Conservation (phyloP, 495 filamentous ascomycete genomes). For the Penicillium argentinense region DNA sequence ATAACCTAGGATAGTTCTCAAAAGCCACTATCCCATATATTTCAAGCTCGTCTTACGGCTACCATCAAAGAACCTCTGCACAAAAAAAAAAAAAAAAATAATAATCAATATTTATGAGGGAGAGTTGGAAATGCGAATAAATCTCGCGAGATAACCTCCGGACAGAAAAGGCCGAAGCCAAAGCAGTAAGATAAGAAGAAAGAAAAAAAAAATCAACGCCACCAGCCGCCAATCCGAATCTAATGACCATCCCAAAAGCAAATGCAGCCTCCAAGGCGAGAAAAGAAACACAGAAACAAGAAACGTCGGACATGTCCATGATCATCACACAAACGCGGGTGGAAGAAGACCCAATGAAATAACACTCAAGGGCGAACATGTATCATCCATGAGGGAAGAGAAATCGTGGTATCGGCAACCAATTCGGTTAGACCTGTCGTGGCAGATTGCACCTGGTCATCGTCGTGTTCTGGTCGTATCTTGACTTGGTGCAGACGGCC, state of each 20-base stretch:
- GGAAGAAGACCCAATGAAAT: slow-evolving; percentile 17
- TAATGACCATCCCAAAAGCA: slow-evolving; percentile 19
- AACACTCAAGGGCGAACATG: slow-evolving; percentile 2
- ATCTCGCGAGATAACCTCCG: neutral
- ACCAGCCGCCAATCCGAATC: slow-evolving; percentile 17
- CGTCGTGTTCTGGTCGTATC: neutral
- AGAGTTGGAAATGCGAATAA: too few relatives aligned
- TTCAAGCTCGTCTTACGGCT: too few relatives aligned
- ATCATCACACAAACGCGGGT: slow-evolving; percentile 17
- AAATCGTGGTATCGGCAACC: slow-evolving; percentile 4
- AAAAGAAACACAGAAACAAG: slow-evolving; percentile 7
- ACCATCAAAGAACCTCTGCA: too few relatives aligned
- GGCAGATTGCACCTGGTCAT: neutral
- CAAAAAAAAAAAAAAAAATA: too few relatives aligned
- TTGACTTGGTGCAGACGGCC: neutral
- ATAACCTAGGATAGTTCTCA: too few relatives aligned
- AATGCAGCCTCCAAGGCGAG: slow-evolving; percentile 15
- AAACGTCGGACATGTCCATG: slow-evolving; percentile 18
- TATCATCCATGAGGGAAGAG: slow-evolving; percentile 1
- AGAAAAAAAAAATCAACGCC: slow-evolving; percentile 20
- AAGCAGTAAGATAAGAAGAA: neutral
- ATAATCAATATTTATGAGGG: too few relatives aligned
- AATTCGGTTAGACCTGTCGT: neutral
- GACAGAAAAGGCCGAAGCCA: neutral
- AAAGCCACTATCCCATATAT: too few relatives aligned